Conservation (phyloP, 345 rosid species). For the Eucalyptus regnans region DNA sequence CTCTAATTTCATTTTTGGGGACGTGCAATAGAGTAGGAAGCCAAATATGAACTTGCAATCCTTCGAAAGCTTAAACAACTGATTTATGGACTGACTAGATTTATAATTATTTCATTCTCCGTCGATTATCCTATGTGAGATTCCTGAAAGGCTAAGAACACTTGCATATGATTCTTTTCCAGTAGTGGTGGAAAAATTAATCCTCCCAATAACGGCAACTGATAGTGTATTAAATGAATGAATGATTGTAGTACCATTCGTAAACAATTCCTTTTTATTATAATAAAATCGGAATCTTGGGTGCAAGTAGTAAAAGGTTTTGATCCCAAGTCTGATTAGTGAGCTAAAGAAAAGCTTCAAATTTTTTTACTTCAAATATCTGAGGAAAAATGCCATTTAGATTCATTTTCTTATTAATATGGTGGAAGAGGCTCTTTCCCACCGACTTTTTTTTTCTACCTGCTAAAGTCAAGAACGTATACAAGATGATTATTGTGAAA, state of each 20-base stretch:
- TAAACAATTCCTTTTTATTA: fast-evolving
- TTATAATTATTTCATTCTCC: neutral
- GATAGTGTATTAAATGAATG: neutral
- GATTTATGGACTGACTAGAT: neutral
- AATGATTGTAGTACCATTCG: neutral
- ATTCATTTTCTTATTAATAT: neutral
- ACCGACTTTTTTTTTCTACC: neutral
- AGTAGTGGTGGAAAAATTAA: neutral
- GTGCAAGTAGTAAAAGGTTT: neutral
- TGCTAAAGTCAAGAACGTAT: neutral
- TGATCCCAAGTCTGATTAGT: neutral
- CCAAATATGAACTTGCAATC: neutral
- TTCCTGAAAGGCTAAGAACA: neutral
- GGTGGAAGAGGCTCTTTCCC: neutral
- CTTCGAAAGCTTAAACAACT: neutral
- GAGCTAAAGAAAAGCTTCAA: neutral
- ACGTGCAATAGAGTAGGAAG: neutral
- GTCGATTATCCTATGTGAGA: neutral
- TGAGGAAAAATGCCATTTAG: neutral
- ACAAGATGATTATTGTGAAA: neutral
- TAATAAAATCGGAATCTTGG: neutral
- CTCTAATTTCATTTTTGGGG: neutral
- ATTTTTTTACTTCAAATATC: neutral
- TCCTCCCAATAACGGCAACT: neutral
- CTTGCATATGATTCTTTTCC: neutral